Evolutionary conservation across 345 rosid species (phyloP), one percentile per base, ranked within the genome.

Genomic region (Camelina hispida): DNA sequence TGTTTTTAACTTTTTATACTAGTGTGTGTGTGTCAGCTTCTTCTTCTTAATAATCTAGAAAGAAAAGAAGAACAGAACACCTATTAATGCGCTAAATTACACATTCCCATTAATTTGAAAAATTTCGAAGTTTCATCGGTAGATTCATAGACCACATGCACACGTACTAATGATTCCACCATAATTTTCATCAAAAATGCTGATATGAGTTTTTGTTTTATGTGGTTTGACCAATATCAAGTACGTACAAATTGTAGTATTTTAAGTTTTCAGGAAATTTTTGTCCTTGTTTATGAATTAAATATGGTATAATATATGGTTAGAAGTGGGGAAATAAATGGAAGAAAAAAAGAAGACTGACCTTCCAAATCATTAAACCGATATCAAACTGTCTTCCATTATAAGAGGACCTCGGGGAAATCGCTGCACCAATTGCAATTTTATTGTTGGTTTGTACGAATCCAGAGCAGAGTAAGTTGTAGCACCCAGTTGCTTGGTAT

Each of bases 401-500:
- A 76, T 92, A 92, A 51, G 97, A 77, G 15, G 99, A 95, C 71
- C 91, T 90, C n/a, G 99, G 99, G 73, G 97, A 90, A 71, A 95
- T 95, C 54, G 97, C 97, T 40, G 99, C 97, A 46, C 99, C 99
- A 69, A 95, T 90, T 18, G 97, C 96, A 77, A 95, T 85, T 84
- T 81, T 90, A 67, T 80, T 92, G 84, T 88, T 92, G 74, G 97
- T 95, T 80, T 95, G 99, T 52, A 95, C 90, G 78, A 95, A 92
- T 14, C 99, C 99, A 4, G 99, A 90, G 82, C 99, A 95, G 22
- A 90, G 81, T 71, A 95, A 80, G 83, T 95, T 95, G 87, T 95
- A 95, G 84, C 99, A 95, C 47, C 99, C 99, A 3, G 99, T 95
- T 68, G 99, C 87, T 84, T 84, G 99, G 81, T 95, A 95, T 72